These are phyloP conservation scores for Oryza glumipatula DNA, from an alignment of 176 grass and related monocot species.

Conservation along the genomic window DNA sequence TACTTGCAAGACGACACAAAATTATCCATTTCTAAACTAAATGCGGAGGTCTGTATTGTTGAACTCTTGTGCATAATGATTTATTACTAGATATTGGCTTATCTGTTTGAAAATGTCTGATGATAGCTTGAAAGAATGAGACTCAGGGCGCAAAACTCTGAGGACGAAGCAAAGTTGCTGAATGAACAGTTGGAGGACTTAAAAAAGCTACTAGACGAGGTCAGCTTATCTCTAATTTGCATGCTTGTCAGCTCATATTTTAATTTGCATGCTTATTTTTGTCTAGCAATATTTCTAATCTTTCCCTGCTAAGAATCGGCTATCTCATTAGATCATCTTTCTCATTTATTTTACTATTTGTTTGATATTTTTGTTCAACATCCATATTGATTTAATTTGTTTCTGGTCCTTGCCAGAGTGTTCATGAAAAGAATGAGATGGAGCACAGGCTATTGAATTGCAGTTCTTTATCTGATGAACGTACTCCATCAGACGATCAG, in stretches of 20 bases:
- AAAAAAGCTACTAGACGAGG: constrained; percentile 71
- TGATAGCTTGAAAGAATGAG: constrained; percentile 72
- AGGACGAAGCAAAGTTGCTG: constrained; percentile 68
- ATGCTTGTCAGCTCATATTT: not conserved
- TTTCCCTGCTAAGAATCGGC: constrained; percentile 22
- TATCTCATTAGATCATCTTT: constrained; percentile 10
- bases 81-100: constrained; percentile 29
- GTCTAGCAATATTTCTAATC: not conserved
- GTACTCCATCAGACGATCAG: constrained; percentile 66
- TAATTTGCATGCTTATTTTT: not conserved
- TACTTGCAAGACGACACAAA: constrained; percentile 72
- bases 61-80: constrained; percentile 29
- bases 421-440: constrained; percentile 60
- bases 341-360: not conserved
- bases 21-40: constrained; percentile 60
- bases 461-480: constrained; percentile 45
- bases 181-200: constrained; percentile 63
- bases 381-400: constrained; percentile 28
- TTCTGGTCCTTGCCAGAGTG: constrained; percentile 58
- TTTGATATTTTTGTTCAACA: constrained; percentile 44
- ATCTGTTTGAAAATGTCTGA: constrained; percentile 32
- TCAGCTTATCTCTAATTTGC: constrained; percentile 34
- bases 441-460: constrained; percentile 56
- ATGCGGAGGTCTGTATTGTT: constrained; percentile 67
- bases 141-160: constrained; percentile 75